Evolutionary conservation across 805 yeast species (phyloP).

Genomic region (Sungouiella thailandica): DNA sequence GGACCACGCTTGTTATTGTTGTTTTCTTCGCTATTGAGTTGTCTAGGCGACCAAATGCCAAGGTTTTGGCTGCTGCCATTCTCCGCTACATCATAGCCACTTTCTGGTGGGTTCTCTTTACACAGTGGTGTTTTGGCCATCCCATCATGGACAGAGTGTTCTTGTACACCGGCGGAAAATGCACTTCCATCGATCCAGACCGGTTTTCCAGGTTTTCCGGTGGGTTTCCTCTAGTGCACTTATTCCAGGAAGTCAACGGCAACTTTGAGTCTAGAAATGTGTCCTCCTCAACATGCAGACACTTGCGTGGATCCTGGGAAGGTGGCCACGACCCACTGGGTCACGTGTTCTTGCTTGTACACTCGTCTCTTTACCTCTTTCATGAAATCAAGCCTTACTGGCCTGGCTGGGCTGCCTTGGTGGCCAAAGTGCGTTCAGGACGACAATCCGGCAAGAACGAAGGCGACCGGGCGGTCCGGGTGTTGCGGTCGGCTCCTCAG

Average conservation of each 20-base stretch:
- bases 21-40: slow-evolving; percentile 21
- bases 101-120: slow-evolving; percentile 76
- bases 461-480: neutral
- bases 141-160: slow-evolving; percentile 90
- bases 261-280: slow-evolving; percentile 17
- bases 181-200: slow-evolving; percentile 32
- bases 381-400: slow-evolving; percentile 51
- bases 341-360: slow-evolving; percentile 75
- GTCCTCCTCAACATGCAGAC: slow-evolving; percentile 32
- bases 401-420: slow-evolving; percentile 19
- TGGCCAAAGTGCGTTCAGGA: neutral
- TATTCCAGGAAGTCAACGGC: slow-evolving; percentile 4
- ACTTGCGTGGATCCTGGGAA: slow-evolving; percentile 53
- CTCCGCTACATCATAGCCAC: slow-evolving; percentile 54
- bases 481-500: slow-evolving; percentile 15
- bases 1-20: slow-evolving; percentile 52
- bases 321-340: slow-evolving; percentile 99
- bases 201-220: too few relatives aligned
- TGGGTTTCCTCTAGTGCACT: neutral
- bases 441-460: neutral
- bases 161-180: slow-evolving; percentile 75
- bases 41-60: neutral
- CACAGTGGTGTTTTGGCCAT: slow-evolving; percentile 81
- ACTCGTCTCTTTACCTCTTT: slow-evolving; percentile 59
- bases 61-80: slow-evolving; percentile 14